Evolutionary conservation across 208 protist genomes (phyloP).

Genomic region (Polymyxa betae): DNA sequence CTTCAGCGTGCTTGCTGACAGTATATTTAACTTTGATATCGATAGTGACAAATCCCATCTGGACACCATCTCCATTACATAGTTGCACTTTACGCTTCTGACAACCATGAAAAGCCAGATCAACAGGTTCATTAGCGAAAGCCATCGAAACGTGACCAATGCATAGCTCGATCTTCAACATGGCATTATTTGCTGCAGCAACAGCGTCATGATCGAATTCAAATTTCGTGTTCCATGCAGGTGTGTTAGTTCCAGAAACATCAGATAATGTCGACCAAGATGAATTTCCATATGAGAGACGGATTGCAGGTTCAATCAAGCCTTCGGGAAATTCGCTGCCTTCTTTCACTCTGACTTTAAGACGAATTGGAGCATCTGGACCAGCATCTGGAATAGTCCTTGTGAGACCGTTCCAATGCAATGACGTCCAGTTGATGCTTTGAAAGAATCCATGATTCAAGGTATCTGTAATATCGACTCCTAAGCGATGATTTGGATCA

Average conservation of each 20-base stretch:
- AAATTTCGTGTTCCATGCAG: slow-evolving; percentile 12
- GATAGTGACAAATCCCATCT: neutral
- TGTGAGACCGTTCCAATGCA: neutral
- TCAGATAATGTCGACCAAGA: neutral
- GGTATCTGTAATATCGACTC: neutral
- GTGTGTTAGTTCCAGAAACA: neutral
- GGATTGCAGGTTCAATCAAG: neutral
- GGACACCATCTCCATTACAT: neutral
- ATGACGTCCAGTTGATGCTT: neutral
- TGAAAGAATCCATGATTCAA: neutral
- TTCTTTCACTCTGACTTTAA: neutral
- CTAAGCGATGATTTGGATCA: neutral
- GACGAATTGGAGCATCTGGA: neutral
- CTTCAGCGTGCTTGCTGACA: neutral
- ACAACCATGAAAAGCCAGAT: neutral
- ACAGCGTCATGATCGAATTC: neutral
- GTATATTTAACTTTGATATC: slow-evolving; percentile 21
- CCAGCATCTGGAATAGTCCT: neutral
- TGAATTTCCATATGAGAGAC: neutral
- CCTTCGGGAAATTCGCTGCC: neutral
- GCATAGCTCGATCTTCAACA: neutral
- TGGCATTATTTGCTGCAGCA: neutral
- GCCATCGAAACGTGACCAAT: neutral
- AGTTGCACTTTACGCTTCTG: neutral
- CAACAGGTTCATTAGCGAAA: neutral